Base-by-base conservation (phyloP, 2,329 filamentous ascomycete species). In the Aureobasidium sp. region DNA sequence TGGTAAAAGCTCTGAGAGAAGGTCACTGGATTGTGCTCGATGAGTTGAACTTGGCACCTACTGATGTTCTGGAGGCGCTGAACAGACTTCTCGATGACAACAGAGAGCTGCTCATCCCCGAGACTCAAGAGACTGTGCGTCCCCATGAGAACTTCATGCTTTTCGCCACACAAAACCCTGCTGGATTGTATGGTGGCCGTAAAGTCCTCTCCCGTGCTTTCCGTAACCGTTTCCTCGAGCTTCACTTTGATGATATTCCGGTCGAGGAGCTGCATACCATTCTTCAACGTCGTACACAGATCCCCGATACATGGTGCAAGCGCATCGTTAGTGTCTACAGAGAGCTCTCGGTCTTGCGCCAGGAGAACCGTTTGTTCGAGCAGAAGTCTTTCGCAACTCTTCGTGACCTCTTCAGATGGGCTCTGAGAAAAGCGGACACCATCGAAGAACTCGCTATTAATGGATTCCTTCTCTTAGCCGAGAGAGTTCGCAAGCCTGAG, bases 11-110 rank as follows among this genome's bases (percentile, higher is more conserved):
- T 5, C 84, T 99, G 72, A 84, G 93, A 49, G 86, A 95, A 71
- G 94, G 94, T 10, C 90, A 96, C 71, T 99, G 94, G 94, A 96
- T 99, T 64, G 93, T 99, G 25, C 85, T 99, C 1, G 94, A 99
- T 71, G 95, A 99, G 73, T 81, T 99, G 61, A 99, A 99, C 71
- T 76, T 99, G 70, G 95, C 95, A 0, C 94, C 95, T 0, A 97
- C 93, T 0, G 94, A 99, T 77, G 93, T 99, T 27, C 80, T 99
- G 0, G 94, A 99, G 76, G 94, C 94, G 0, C 79, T 99, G 42
- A 99, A 99, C 74, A 87, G 94, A 68, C 82, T 99, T 0, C 79
- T 99, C 0, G 94, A 99, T 68, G 94, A 99, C 70, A 99, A 99
- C 68, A 83, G 94, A 63, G 94, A 99, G 74, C 83, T 99, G 4